Base-by-base conservation (phyloP, 495 filamentous ascomycete genomes). In the Penicillium paxilli region DNA sequence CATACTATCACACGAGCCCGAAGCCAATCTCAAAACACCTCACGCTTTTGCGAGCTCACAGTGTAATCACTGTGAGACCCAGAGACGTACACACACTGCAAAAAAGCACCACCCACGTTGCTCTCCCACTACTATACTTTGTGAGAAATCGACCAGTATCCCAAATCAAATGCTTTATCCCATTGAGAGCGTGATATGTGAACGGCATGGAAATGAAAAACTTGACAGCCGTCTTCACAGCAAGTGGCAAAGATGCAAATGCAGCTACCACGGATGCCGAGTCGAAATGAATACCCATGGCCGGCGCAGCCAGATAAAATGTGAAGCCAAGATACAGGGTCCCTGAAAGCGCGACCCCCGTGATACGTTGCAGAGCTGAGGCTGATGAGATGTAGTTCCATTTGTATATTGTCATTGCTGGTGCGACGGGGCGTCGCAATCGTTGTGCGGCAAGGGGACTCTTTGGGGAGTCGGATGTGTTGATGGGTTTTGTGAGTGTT, bases 391-490 rank as follows among this genome's bases (percentile, higher is more conserved):
- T 83, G 81, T 85, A 93, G 26, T 88, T 87, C 52, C 84, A 83
- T 65, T 83, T 77, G 81, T 95, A 96, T 77, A 91, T 87, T 32
- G 72, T 67, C 47, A 96, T 81, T 64, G 94, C 88, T 21, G 91
- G 91, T 22, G 88, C 78, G 44, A 90, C 78, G 54, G 91, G 91
- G 32, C 91, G 91, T 49, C 75, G 59, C 50, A 82, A 83, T 59
- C 91, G 91, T 69, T 95, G 91, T 22, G 77, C 70, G 55, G 77
- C 82, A 63, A 96, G 90, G 72, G 46, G 58, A 16, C 52, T 28
- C 9, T 55, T n/a, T n/a, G n/a, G n/a, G n/a, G n/a, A n/a, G n/a
- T n/a, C 51, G 21, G 47, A 38, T 28, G 47, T 85, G 91, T 70
- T 91, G 9, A 45, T 11, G 21, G 49, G 37, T 20, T 51, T 44